Evolutionary conservation across 1,139 yeast genomes (phyloP).

Genomic region (Lodderomyces beijingensis): DNA sequence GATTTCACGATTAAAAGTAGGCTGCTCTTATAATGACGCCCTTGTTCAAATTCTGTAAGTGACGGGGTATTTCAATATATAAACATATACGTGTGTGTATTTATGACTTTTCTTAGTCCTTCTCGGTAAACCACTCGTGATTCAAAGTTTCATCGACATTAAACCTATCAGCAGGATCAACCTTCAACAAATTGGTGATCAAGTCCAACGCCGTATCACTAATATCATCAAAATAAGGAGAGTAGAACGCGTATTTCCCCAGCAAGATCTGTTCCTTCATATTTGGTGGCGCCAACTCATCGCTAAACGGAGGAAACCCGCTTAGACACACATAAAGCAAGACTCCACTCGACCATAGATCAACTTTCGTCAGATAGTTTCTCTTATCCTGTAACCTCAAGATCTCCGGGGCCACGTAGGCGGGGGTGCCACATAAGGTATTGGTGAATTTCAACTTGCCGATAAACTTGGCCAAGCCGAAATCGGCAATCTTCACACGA

Average conservation of each 20-base stretch:
- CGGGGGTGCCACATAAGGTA: conserved; percentile 80
- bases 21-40: too few relatives aligned
- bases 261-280: conserved; percentile 69
- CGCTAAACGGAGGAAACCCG: conserved; percentile 84
- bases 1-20: too few relatives aligned
- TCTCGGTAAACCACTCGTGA: conserved; percentile 54
- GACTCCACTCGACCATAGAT: conserved; percentile 80
- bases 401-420: conserved; percentile 81
- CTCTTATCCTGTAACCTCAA: conserved; percentile 31
- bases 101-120: conserved; percentile 2
- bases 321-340: conserved; percentile 70
- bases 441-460: conserved; percentile 74
- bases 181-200: conserved; percentile 56
- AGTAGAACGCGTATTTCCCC: conserved; percentile 68
- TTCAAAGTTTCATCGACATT: conserved; percentile 46
- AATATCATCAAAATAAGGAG: conserved; percentile 77
- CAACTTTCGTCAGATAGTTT: conserved; percentile 67
- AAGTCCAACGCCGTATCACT: conserved; percentile 62
- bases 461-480: conserved; percentile 74
- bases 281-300: conserved; percentile 72
- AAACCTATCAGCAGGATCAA: conserved; percentile 51
- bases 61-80: too few relatives aligned
- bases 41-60: too few relatives aligned
- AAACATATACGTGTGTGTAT: too few relatives aligned
- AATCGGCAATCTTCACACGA: conserved; percentile 73